Base-by-base conservation (phyloP, 192 early-diverging fungal genomes). In the Phycomyces blakesleeanus region DNA sequence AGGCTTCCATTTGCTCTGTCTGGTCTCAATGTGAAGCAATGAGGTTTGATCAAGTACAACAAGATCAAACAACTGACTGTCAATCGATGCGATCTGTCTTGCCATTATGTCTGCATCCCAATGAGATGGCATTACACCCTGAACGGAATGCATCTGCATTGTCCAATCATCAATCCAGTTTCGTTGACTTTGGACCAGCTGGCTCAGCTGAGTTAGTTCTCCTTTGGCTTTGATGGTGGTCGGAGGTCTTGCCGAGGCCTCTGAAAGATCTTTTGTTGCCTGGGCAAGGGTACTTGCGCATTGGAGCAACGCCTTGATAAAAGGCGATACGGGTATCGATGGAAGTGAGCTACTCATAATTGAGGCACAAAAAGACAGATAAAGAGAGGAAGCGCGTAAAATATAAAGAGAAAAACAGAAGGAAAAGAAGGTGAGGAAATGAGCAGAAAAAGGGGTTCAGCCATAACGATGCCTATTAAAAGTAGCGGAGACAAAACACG, bases 81-180 rank as follows among this genome's bases (percentile, higher is more conserved):
- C 77, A 53, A 84, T 76, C 8, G 78, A 73, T 3, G 82, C 75
- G 27, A 84, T 61, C 38, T 84, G 82, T 52, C 66, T 61, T 21
- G 82, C 77, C 6, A 84, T 65, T 12, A 59, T 42, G 16, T 79
- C 76, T 3, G 72, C 55, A 52, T 84, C 79, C 82, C 82, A 84
- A 1, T 72, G 63, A 8, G 75, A 69, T 18, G 77, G 59, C 11
- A 69, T 75, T 2, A 68, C 67, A 10, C 55, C 58, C 21, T 74
- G 61, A 38, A 82, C 67, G 3, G 76, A 74, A 42, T 80, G 78
- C 20, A 82, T 80, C 18, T 80, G 74, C 9, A 47, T 34, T 25
- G 73, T 78, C 14, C 79, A 53, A 0, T 68, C 41, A 59, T 82
- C 81, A 9, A 82, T 47, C 41, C 76, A 73, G 14, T 67, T 47